phyloP scores from a whole-genome alignment of 1,284 basidiomycete genomes.

The Polyporus tsugae region DNA sequence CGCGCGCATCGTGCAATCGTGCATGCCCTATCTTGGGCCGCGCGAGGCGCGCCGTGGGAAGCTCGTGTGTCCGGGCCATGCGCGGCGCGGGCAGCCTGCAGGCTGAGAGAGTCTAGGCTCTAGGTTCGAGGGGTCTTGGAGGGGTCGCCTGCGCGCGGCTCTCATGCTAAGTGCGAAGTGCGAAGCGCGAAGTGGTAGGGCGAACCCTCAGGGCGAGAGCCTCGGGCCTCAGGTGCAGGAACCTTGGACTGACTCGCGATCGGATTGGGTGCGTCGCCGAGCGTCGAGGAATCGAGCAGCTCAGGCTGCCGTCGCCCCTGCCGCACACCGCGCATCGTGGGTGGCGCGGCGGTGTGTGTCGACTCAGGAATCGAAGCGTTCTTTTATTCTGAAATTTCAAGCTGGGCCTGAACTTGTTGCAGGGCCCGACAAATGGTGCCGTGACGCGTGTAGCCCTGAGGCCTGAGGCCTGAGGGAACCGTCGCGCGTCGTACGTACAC shows the following conservation, averaged over 20 bases:
- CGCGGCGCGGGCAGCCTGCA: not conserved
- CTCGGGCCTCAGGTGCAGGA: not conserved
- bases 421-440: slow-evolving; percentile 12
- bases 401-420: not conserved
- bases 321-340: slow-evolving; percentile 2
- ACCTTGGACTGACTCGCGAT: not conserved
- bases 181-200: not conserved
- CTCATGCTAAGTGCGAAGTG: not conserved
- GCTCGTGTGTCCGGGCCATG: too few relatives aligned
- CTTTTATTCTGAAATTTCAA: not conserved
- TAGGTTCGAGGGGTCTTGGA: slow-evolving; percentile 6
- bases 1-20: slow-evolving; percentile 15
- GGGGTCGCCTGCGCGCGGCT: too few relatives aligned
- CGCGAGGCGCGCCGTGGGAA: slow-evolving; percentile 5
- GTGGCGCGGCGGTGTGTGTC: not conserved
- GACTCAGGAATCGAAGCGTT: not conserved
- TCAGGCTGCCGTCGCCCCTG: not conserved
- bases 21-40: slow-evolving; percentile 6
- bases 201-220: not conserved
- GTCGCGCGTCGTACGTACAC: not conserved
- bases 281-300: not conserved
- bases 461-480: not conserved
- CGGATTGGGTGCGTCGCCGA: not conserved
- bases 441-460: not conserved
- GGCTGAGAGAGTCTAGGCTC: not conserved